phyloP scores from a whole-genome alignment of 495 filamentous ascomycete species.

The Aspergillus campestris region DNA sequence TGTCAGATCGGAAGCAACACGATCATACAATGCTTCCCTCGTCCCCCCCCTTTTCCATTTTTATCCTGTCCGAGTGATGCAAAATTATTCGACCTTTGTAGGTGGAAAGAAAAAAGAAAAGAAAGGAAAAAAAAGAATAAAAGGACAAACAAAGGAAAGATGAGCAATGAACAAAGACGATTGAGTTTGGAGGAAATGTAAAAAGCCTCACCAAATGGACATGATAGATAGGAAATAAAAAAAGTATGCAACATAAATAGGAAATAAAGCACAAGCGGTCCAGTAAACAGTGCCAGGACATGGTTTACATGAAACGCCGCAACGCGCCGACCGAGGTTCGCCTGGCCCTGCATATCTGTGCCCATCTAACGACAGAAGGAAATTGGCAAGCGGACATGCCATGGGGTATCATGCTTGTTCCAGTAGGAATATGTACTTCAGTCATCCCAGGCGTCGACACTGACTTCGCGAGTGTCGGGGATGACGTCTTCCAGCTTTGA shows the following conservation, averaged over 20 bases:
- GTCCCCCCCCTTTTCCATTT: conserved; percentile 5
- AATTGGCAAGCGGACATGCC: conserved; percentile 9
- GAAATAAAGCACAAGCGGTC: not conserved
- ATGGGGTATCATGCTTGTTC: conserved; percentile 18
- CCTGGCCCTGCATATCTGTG: conserved; percentile 14
- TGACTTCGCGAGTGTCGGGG: conserved; percentile 25
- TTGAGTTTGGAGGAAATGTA: too few relatives aligned
- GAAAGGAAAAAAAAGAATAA: conserved; percentile 5
- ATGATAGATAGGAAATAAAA: not conserved
- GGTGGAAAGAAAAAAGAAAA: conserved; percentile 12
- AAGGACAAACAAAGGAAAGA: not conserved
- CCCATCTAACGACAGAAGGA: conserved; percentile 17
- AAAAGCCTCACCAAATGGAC: too few relatives aligned
- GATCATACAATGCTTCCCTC: conserved; percentile 13
- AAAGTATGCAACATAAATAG: conserved; percentile 14
- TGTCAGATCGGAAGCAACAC: conserved; percentile 9
- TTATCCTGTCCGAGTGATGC: conserved; percentile 9
- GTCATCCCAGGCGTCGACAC: conserved; percentile 30
- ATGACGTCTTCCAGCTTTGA: conserved; percentile 34
- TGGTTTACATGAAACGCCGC: conserved; percentile 32
- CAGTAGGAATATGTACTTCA: conserved; percentile 16
- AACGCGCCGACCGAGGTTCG: conserved; percentile 16
- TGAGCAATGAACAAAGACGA: too few relatives aligned
- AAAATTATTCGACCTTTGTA: conserved; percentile 18
- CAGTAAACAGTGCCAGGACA: conserved; percentile 4